Conservation (phyloP, 257 asterid genomes). For the Agastache rugosa region DNA sequence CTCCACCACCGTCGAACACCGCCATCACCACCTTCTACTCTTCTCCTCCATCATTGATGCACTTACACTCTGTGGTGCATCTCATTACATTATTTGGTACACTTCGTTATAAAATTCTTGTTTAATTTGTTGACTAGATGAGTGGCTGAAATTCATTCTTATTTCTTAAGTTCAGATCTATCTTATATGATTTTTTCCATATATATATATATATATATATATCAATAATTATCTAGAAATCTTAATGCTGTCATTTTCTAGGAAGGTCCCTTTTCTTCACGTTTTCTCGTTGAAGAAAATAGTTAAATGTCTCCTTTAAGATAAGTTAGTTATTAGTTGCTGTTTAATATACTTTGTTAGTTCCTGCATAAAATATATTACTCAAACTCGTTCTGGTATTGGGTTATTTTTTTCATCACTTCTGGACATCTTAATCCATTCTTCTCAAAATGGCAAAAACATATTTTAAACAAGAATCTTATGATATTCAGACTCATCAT, state of each 20-base stretch:
- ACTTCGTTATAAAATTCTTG: too few species aligned
- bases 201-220: too few species aligned
- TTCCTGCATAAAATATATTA: not conserved
- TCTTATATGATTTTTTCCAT: too few species aligned
- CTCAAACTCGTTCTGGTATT: not conserved
- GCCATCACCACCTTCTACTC: too few species aligned
- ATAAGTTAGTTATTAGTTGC: conserved; percentile 27
- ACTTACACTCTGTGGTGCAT: too few species aligned
- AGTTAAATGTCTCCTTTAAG: conserved; percentile 8
- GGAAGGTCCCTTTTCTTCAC: not conserved
- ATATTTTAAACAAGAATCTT: conserved; percentile 23
- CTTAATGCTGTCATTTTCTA: not conserved
- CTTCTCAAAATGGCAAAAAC: conserved; percentile 23
- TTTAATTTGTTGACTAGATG: too few species aligned
- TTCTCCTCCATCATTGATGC: too few species aligned
- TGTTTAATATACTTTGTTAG: not conserved
- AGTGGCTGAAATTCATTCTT: too few species aligned
- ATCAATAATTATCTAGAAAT: not conserved
- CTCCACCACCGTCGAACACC: too few species aligned
- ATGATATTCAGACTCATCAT: not conserved
- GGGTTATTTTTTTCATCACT: not conserved
- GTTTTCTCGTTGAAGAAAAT: conserved; percentile 16
- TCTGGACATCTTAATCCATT: not conserved
- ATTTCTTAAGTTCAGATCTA: too few species aligned
- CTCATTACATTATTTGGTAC: too few species aligned